A percentile compares a stretch with the other conserved stretches of the same genome.
Conservation (phyloP, 1,284 basidiomycete species). For the Exsudoporus floridanus region DNA sequence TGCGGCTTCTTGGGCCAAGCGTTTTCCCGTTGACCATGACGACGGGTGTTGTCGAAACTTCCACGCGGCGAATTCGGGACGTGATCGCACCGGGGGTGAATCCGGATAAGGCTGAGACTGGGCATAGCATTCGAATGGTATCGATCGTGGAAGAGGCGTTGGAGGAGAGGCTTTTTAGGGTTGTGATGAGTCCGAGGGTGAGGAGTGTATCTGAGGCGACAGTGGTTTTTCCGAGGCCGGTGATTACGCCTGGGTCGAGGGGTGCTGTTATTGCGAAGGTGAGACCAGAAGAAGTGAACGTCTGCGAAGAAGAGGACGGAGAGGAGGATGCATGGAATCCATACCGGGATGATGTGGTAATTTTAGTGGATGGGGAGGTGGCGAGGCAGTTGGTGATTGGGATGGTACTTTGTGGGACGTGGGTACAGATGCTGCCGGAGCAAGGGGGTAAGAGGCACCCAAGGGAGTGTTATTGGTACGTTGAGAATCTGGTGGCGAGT, state of each 20-base stretch:
- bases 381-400: constrained; percentile 45
- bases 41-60: constrained; percentile 49
- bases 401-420: constrained; percentile 51
- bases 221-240: constrained; percentile 21
- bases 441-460: constrained; percentile 17
- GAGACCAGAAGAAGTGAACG: background rate
- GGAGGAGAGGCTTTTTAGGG: constrained; percentile 16
- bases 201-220: constrained; percentile 19
- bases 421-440: constrained; percentile 52
- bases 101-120: constrained; percentile 21
- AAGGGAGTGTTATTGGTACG: constrained; percentile 28
- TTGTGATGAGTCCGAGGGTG: constrained; percentile 34
- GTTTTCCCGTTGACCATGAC: constrained; percentile 47
- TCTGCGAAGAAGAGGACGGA: background rate
- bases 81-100: constrained; percentile 34
- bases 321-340: constrained; percentile 43
- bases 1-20: constrained; percentile 46
- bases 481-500: constrained; percentile 26
- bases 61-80: constrained; percentile 44
- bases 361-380: constrained; percentile 49
- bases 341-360: constrained; percentile 49
- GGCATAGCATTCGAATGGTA: constrained; percentile 16
- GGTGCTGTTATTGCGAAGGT: constrained; percentile 7
- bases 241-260: constrained; percentile 15
- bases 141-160: constrained; percentile 26